A percentile compares a stretch with the other conserved stretches of the same genome.
Evolutionary conservation across 768 basidiomycete genomes (phyloP).

Genomic region (Saitozyma sp.): DNA sequence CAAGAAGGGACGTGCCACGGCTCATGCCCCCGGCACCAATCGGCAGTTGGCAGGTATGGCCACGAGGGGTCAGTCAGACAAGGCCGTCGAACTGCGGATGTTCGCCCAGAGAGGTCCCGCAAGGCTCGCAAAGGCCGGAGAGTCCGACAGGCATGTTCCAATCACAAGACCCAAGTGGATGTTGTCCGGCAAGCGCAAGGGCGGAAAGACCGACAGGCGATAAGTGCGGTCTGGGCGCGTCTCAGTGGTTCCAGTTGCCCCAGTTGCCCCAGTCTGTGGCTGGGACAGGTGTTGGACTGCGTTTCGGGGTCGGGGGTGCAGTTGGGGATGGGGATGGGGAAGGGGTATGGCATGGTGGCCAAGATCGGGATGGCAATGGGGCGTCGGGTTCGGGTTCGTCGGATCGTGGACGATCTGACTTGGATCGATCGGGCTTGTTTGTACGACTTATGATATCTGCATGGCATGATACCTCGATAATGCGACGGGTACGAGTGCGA

Average conservation of each 20-base stretch:
- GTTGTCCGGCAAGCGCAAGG: slow-evolving; percentile 51
- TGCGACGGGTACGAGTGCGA: too few relatives aligned
- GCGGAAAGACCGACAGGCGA: slow-evolving; percentile 51
- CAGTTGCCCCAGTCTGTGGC: not conserved
- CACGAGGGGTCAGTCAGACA: slow-evolving; percentile 73
- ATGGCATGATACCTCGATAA: too few relatives aligned
- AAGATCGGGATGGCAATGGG: too few relatives aligned
- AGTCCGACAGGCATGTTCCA: slow-evolving; percentile 59
- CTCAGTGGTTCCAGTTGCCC: not conserved
- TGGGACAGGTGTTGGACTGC: too few relatives aligned
- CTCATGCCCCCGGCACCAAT: slow-evolving; percentile 67
- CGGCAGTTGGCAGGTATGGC: slow-evolving; percentile 77
- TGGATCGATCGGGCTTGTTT: too few relatives aligned
- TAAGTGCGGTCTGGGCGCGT: slow-evolving; percentile 15
- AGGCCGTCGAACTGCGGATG: slow-evolving; percentile 78
- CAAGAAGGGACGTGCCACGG: slow-evolving; percentile 55
- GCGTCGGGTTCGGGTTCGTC: too few relatives aligned
- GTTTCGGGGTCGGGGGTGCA: too few relatives aligned
- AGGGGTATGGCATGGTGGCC: too few relatives aligned
- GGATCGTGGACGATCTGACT: too few relatives aligned
- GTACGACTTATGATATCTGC: too few relatives aligned
- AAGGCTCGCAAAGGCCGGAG: slow-evolving; percentile 83
- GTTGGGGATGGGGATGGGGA: too few relatives aligned
- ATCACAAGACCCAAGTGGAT: slow-evolving; percentile 53
- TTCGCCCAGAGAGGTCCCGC: slow-evolving; percentile 84